These are phyloP conservation scores for Penicillium freii DNA, from an alignment of 2,329 filamentous ascomycete genomes.

Conservation along the genomic window DNA sequence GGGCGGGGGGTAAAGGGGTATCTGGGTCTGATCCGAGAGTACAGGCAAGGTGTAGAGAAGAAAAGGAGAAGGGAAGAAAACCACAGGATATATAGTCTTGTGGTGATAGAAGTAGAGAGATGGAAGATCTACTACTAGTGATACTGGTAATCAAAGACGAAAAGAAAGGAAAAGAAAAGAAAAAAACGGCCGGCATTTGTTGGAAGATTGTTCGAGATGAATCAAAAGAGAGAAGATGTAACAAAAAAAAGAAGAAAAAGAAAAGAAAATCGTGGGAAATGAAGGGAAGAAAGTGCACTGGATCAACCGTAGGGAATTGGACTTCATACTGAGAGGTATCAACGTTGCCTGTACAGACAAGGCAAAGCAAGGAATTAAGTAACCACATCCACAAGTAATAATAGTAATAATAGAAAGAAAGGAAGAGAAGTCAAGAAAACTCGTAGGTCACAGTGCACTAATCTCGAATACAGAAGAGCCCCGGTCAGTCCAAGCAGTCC, in stretches of 20 bases:
- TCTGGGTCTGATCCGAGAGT: constrained; percentile 1
- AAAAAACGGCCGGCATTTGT: constrained; percentile 14
- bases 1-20: neutral
- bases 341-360: constrained; percentile 15
- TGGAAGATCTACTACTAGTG: neutral
- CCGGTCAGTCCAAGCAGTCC: constrained; percentile 15
- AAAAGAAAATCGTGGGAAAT: constrained; percentile 3
- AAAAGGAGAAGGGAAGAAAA: neutral
- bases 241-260: constrained; percentile 3
- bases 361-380: constrained; percentile 24
- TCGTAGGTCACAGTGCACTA: constrained; percentile 33
- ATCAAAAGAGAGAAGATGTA: constrained; percentile 3
- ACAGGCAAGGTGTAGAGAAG: neutral
- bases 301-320: constrained; percentile 5
- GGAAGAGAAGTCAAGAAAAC: constrained; percentile 26
- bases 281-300: constrained; percentile 13
- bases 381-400: constrained; percentile 26
- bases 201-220: neutral
- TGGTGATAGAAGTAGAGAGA: neutral
- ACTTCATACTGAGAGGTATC: constrained; percentile 14
- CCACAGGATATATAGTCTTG: neutral
- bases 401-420: constrained; percentile 33
- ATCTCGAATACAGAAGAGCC: constrained; percentile 25
- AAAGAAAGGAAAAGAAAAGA: neutral
- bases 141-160: constrained; percentile 4